Evolutionary conservation across 352 stramenopile species (phyloP), one percentile per base, ranked within the genome.

Genomic region (Pythium sp.): DNA sequence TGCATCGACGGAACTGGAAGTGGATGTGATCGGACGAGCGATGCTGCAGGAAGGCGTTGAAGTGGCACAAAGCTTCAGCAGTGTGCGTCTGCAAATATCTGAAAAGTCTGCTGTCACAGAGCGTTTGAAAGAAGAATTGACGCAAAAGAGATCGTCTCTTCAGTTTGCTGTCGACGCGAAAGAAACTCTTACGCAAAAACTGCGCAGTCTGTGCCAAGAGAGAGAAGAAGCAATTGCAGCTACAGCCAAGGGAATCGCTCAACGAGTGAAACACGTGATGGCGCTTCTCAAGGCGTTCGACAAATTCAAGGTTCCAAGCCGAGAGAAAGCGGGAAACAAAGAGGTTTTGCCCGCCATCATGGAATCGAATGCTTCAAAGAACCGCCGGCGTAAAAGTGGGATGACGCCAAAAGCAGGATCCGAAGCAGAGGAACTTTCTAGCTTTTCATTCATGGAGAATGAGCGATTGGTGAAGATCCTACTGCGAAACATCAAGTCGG

Each of bases 381-480:
- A 7, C 4, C 65, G 58, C 32, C 58, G 65, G 15, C 65, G 58
- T 28, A 63, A 49, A 36, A 70, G 58, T 28, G 46, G 28, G 22
- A 14, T 54, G 38, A 18, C 15, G 5, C 2, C 58, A 7, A 65
- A 70, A 49, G 7, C 34, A 49, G 24, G 1, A 2, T 36, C 30
- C 11, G 46, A 66, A 2, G 28, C 41, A 12, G 38, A 18, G 0
- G 11, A 41, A 8, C 22, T 32, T 24, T 6, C 67, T 30, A 67
- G 20, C 1, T 92, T 84, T 62, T 82, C 69, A 2, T 85, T 94
- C 20, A 77, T 86, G 66, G 86, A 95, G 61, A 94, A 93, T 11
- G 82, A 93, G 62, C 83, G 84, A 18, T 72, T 95, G 30, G 79
- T 87, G 20, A 83, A 78, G 51, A 91, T 93, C 64, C 75, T 95